Conservation (phyloP, 805 yeast species). For the Wickerhamiella dianesei region DNA sequence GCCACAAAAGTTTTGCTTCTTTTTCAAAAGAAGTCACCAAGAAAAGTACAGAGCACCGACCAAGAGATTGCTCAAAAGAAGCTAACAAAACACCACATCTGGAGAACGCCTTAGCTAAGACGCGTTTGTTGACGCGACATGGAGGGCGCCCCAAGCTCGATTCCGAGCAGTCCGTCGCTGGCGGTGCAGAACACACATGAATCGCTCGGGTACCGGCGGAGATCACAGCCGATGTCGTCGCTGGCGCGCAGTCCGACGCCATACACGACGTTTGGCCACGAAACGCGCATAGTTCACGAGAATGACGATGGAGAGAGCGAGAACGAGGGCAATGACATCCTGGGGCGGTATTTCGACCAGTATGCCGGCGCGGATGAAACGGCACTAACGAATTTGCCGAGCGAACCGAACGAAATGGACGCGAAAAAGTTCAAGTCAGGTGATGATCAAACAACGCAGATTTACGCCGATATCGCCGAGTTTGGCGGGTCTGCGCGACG, state of each 20-base stretch:
- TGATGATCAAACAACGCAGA: neutral
- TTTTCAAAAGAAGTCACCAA: no score
- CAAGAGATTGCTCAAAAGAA: no score
- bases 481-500: neutral
- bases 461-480: neutral
- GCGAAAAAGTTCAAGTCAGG: neutral
- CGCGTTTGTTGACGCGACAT: neutral
- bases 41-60: no score
- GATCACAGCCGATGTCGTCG: neutral
- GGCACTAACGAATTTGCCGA: neutral
- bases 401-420: neutral
- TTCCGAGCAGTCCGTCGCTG: conserved; percentile 4
- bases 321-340: neutral
- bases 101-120: no score
- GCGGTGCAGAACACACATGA: conserved; percentile 8
- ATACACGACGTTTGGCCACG: neutral
- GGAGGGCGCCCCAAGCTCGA: conserved; percentile 9
- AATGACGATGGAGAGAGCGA: neutral
- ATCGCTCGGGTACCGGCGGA: conserved; percentile 7
- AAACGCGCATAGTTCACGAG: neutral
- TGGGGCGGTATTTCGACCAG: neutral
- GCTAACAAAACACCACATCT: no score
- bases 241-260: neutral
- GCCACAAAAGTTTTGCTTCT: no score
- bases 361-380: neutral